A percentile compares a stretch with the other conserved stretches of the same genome.
Evolutionary conservation across 2,329 filamentous ascomycete species (phyloP).

Genomic region (Colletotrichum graminicola): DNA sequence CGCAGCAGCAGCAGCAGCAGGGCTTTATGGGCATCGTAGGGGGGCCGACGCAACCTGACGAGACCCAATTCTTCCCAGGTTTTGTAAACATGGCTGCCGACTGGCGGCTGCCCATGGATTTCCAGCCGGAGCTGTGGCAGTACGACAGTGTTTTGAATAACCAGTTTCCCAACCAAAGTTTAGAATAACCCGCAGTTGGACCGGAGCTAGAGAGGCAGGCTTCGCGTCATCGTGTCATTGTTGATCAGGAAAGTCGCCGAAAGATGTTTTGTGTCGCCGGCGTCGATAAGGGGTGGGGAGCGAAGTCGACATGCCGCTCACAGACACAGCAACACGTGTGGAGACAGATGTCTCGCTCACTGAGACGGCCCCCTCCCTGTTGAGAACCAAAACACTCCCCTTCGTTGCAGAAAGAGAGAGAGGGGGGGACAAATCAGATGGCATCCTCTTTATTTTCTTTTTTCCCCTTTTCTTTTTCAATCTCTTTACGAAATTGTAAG

Average conservation of each 20-base stretch:
- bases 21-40: constrained; percentile 4
- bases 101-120: constrained; percentile 38
- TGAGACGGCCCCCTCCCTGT: constrained; percentile 1
- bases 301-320: neutral
- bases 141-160: constrained; percentile 18
- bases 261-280: neutral
- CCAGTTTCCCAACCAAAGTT: constrained; percentile 16
- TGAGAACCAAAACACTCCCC: neutral
- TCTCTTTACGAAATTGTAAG: neutral
- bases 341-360: constrained; percentile 4
- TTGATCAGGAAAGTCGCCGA: neutral
- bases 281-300: no score
- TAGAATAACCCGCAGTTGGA: neutral
- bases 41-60: neutral
- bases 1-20: constrained; percentile 15
- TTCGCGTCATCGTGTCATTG: constrained; percentile 6
- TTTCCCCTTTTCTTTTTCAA: neutral
- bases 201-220: neutral
- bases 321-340: neutral
- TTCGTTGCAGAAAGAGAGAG: neutral
- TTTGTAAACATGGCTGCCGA: constrained; percentile 30
- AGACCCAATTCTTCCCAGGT: constrained; percentile 16
- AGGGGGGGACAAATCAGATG: no score
- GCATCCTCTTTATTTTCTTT: no score
- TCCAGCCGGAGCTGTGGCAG: constrained; percentile 36